Conservation (phyloP, 2,329 filamentous ascomycete genomes). For the Aspergillus quadrilineatus region DNA sequence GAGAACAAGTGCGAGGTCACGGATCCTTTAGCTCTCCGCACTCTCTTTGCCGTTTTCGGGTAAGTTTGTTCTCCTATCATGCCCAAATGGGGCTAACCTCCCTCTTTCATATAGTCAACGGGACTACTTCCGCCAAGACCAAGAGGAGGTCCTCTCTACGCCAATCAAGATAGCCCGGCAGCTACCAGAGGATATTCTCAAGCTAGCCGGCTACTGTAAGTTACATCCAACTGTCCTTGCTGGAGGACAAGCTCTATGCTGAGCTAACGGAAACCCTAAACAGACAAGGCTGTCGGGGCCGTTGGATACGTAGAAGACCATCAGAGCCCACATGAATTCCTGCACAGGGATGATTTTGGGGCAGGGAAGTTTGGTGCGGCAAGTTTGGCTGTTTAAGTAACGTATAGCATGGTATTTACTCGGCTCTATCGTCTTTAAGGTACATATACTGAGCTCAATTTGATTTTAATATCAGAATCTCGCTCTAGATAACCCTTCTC, state of each 20-base stretch:
- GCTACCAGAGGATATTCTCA: constrained; percentile 3
- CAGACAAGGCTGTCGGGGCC: constrained; percentile 5
- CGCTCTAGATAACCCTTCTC: too few species aligned
- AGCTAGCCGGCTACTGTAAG: constrained; percentile 7
- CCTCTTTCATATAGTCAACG: background rate
- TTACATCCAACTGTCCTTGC: background rate
- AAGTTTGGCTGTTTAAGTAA: background rate
- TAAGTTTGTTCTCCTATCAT: background rate
- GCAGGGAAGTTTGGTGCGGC: background rate
- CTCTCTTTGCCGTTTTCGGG: constrained; percentile 8
- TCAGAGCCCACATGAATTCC: constrained; percentile 4
- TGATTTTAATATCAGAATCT: too few species aligned
- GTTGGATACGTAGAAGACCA: constrained; percentile 12
- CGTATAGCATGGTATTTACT: background rate
- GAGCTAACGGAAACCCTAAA: background rate
- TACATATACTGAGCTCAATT: too few species aligned
- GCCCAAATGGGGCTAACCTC: too few species aligned
- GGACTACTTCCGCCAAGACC: constrained; percentile 9
- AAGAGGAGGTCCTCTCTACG: constrained; percentile 5
- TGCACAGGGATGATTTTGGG: background rate
- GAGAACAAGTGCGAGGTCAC: constrained; percentile 7
- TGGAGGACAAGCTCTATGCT: too few species aligned
- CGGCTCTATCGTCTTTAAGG: too few species aligned
- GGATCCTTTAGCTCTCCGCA: background rate
- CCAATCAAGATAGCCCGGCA: background rate